phyloP scores from a whole-genome alignment of 805 yeast genomes.

The Saturnispora zaruensis region DNA sequence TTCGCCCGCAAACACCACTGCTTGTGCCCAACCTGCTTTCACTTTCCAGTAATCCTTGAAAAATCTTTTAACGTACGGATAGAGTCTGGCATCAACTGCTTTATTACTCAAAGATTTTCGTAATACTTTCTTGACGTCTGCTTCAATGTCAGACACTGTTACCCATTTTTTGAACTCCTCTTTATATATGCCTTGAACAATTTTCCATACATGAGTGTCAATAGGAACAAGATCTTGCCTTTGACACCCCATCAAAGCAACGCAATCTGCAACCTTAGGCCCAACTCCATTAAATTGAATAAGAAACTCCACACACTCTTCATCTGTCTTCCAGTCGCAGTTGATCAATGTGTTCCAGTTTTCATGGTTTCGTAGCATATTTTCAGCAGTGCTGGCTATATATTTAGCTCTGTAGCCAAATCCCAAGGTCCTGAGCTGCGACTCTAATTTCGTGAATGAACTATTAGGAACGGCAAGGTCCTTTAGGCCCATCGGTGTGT shows the following conservation, averaged over 20 bases:
- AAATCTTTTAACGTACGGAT: slow-evolving; percentile 24
- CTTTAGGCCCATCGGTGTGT: slow-evolving; percentile 13
- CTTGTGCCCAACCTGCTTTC: slow-evolving; percentile 98
- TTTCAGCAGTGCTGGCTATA: slow-evolving; percentile 65
- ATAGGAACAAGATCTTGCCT: slow-evolving; percentile 86
- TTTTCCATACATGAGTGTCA: slow-evolving; percentile 90
- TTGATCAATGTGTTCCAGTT: slow-evolving; percentile 28
- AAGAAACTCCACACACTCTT: slow-evolving; percentile 47
- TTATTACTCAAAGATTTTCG: slow-evolving; percentile 10
- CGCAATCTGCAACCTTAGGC: slow-evolving; percentile 97
- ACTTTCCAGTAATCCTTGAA: slow-evolving; percentile 70
- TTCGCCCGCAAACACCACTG: slow-evolving; percentile 83
- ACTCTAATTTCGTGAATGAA: slow-evolving; percentile 16
- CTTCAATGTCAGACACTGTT: slow-evolving; percentile 64
- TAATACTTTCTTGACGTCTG: slow-evolving; percentile 1
- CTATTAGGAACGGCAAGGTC: background rate
- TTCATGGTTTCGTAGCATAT: slow-evolving; percentile 35
- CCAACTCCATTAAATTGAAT: slow-evolving; percentile 81
- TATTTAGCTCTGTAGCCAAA: slow-evolving; percentile 94
- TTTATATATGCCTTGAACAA: slow-evolving; percentile 73
- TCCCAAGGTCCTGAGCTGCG: slow-evolving; percentile 39
- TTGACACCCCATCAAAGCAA: slow-evolving; percentile 82
- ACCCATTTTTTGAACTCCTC: slow-evolving; percentile 46
- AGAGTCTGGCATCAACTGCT: slow-evolving; percentile 37
- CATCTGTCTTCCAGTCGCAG: slow-evolving; percentile 32